phyloP scores from a whole-genome alignment of 805 yeast species.

The Ogataea populi-albae region DNA sequence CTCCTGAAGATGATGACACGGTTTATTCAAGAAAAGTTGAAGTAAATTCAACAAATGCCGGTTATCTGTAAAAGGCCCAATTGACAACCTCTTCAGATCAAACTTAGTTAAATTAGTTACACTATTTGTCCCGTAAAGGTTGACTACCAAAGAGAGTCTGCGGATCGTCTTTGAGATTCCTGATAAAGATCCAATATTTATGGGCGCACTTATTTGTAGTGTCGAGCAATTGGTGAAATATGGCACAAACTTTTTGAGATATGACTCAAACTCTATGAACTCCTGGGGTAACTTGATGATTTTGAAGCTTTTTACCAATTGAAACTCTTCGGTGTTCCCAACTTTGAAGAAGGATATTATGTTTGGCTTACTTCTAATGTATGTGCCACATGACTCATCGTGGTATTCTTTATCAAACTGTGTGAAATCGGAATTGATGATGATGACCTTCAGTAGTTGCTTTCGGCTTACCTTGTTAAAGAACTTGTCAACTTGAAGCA shows the following conservation, averaged over 20 bases:
- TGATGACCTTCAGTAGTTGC: conserved; percentile 20
- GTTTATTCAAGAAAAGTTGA: not conserved
- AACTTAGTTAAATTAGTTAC: not conserved
- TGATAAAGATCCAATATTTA: conserved; percentile 11
- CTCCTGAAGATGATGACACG: not conserved
- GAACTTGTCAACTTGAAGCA: conserved; percentile 10
- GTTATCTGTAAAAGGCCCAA: conserved; percentile 15
- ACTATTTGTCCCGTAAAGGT: conserved; percentile 5
- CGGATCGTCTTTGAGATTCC: conserved; percentile 5
- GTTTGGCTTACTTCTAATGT: conserved; percentile 17
- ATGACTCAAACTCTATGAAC: conserved; percentile 27
- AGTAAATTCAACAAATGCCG: conserved; percentile 4
- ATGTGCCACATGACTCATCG: conserved; percentile 7
- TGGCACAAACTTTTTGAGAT: conserved; percentile 8
- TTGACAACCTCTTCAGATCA: conserved; percentile 7
- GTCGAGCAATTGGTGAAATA: conserved; percentile 3
- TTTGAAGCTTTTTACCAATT: conserved; percentile 11
- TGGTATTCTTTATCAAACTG: conserved; percentile 26
- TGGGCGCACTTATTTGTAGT: conserved; percentile 12
- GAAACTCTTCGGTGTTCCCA: conserved; percentile 4
- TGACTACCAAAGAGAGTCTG: conserved; percentile 8
- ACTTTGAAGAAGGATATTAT: conserved; percentile 9
- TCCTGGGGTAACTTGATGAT: conserved; percentile 25
- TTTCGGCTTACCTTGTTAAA: conserved; percentile 10
- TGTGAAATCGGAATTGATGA: conserved; percentile 23